Conservation (phyloP, 1,284 basidiomycete species). For the Exobasidium rhododendri region DNA sequence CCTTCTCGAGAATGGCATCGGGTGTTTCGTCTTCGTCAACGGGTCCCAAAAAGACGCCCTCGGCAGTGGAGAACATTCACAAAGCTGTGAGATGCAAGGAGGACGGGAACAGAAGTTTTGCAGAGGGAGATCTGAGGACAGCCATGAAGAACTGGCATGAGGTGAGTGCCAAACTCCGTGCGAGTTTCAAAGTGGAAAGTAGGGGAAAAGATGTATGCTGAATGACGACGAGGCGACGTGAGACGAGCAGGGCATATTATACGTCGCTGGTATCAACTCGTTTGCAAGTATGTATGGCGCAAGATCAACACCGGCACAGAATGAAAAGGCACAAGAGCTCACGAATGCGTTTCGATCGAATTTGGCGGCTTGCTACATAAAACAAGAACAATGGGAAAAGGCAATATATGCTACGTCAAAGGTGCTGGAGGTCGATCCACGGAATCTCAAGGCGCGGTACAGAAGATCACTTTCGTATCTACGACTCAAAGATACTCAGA, state of each 20-base stretch:
- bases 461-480: constrained; percentile 27
- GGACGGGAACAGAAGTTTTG: constrained; percentile 25
- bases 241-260: constrained; percentile 29
- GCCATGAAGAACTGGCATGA: constrained; percentile 31
- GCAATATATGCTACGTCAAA: constrained; percentile 26
- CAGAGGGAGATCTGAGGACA: constrained; percentile 9
- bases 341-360: constrained; percentile 31
- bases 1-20: too few species aligned
- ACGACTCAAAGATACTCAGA: constrained; percentile 21
- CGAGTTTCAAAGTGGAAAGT: too few species aligned
- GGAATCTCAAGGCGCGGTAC: constrained; percentile 36
- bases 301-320: constrained; percentile 23
- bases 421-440: constrained; percentile 20
- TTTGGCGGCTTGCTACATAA: constrained; percentile 31
- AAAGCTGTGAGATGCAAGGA: constrained; percentile 26
- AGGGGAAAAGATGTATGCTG: too few species aligned
- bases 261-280: constrained; percentile 35
- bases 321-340: constrained; percentile 22
- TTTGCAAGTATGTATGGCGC: constrained; percentile 29
- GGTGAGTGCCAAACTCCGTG: too few species aligned
- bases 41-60: neutral
- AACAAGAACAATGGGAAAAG: constrained; percentile 26
- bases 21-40: too few species aligned
- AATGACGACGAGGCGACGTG: too few species aligned
- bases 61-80: constrained; percentile 20